Percentiles rank a stretch among this genome's conserved stretches.
Conservation (phyloP, 1,284 basidiomycete genomes). For the Sphagnurus paluster region DNA sequence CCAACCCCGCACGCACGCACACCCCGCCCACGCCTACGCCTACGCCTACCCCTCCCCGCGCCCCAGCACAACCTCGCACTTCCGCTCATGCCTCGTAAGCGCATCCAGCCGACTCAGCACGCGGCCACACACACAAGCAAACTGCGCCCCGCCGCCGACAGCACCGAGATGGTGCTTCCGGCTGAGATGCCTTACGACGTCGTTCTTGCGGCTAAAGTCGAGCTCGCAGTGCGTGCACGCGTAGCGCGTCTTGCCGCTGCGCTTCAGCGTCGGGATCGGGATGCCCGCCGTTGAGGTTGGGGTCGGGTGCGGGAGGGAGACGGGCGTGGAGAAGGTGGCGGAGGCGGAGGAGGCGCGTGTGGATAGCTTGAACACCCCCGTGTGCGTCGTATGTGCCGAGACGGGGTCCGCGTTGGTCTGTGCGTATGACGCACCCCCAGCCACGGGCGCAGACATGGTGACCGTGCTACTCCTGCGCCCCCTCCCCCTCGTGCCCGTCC, state of each 20-base stretch:
- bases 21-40: not conserved
- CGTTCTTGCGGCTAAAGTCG: slow-evolving; percentile 15
- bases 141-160: slow-evolving; percentile 2
- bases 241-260: slow-evolving; percentile 14
- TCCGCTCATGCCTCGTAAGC: slow-evolving; percentile 13
- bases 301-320: not conserved
- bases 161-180: slow-evolving; percentile 13
- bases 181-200: slow-evolving; percentile 15
- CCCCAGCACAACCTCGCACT: slow-evolving; percentile 13
- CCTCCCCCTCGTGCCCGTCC: not conserved
- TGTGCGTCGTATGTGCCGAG: no score
- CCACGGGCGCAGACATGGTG: not conserved
- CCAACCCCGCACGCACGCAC: no score
- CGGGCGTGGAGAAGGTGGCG: not conserved
- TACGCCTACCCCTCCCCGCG: not conserved
- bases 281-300: slow-evolving; percentile 2
- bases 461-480: not conserved
- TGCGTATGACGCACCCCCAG: no score
- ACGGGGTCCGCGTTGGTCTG: not conserved
- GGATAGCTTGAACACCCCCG: no score
- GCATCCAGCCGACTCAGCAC: slow-evolving; percentile 11
- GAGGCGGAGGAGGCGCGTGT: no score
- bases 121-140: slow-evolving; percentile 16
- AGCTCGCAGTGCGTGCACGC: slow-evolving; percentile 12
- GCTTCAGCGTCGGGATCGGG: slow-evolving; percentile 12